Conservation (phyloP, 202 grass and related monocot species). For the Alloteropsis angusta region DNA sequence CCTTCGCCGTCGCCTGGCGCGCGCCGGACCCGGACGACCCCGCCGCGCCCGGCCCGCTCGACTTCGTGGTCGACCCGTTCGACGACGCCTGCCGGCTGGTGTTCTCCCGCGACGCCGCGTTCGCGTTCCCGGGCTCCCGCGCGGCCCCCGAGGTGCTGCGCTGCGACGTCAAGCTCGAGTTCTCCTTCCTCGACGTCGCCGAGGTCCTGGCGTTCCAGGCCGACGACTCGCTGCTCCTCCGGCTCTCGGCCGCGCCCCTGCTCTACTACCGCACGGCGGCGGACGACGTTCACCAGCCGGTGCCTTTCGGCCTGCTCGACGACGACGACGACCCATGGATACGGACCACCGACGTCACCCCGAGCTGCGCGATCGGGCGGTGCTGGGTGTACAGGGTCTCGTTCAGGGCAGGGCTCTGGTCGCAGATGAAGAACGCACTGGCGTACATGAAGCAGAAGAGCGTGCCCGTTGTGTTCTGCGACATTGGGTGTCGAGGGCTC, state of each 20-base stretch:
- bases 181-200: conserved; percentile 39
- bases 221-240: conserved; percentile 45
- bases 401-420: conserved; percentile 26
- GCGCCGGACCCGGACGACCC: not conserved
- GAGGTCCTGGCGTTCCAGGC: conserved; percentile 27
- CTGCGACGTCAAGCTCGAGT: conserved; percentile 74
- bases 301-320: conserved; percentile 55
- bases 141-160: conserved; percentile 25
- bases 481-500: not conserved
- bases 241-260: conserved; percentile 21
- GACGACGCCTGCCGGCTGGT: conserved; percentile 40
- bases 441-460: conserved; percentile 41
- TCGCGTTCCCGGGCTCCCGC: conserved; percentile 25
- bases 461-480: conserved; percentile 8
- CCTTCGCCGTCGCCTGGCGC: conserved; percentile 56
- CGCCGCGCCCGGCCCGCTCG: not conserved
- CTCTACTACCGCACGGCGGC: conserved; percentile 67
- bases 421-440: conserved; percentile 40
- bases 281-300: conserved; percentile 50
- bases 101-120: conserved; percentile 48
- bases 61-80: conserved; percentile 67
- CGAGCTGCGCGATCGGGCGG: conserved; percentile 43
- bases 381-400: conserved; percentile 51
- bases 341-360: conserved; percentile 65
- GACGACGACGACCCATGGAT: conserved; percentile 67